Percentiles rank a stretch among this genome's conserved stretches.
Evolutionary conservation across 257 asterid species (phyloP).

Genomic region (Striga asiatica): DNA sequence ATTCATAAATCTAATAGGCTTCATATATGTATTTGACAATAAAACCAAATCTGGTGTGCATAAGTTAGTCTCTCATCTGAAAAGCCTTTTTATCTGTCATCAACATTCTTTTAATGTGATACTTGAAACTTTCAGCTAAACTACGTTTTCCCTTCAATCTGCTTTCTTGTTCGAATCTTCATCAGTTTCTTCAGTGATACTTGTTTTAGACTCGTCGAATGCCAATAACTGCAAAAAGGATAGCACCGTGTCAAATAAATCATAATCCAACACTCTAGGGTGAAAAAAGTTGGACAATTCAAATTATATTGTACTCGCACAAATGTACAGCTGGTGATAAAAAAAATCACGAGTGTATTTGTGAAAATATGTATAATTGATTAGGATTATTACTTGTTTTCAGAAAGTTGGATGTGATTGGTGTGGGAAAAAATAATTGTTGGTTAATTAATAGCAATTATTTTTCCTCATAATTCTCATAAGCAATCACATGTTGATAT

Average conservation of each 20-base stretch:
- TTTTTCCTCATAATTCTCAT: no score
- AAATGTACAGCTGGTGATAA: not conserved
- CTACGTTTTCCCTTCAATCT: conserved; percentile 35
- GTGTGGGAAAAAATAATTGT: no score
- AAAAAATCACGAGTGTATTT: no score
- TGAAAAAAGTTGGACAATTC: not conserved
- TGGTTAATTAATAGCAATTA: no score
- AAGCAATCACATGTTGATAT: no score
- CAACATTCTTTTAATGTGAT: conserved; percentile 1
- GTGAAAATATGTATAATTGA: no score
- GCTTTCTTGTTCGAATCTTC: conserved; percentile 33
- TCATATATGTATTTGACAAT: conserved; percentile 3
- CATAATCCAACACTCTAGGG: not conserved
- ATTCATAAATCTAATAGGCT: conserved; percentile 9
- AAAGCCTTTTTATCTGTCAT: not conserved
- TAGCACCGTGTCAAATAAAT: not conserved
- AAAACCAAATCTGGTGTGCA: conserved; percentile 18
- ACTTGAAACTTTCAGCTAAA: not conserved
- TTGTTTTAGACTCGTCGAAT: conserved; percentile 59
- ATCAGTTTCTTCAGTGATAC: conserved; percentile 27
- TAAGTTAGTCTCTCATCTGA: conserved; percentile 17
- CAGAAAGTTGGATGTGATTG: no score
- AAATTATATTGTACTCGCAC: not conserved
- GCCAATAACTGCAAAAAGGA: conserved; percentile 49
- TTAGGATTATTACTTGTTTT: no score